phyloP scores from a whole-genome alignment of 306 rosid species.

The Corylus heterophylla region DNA sequence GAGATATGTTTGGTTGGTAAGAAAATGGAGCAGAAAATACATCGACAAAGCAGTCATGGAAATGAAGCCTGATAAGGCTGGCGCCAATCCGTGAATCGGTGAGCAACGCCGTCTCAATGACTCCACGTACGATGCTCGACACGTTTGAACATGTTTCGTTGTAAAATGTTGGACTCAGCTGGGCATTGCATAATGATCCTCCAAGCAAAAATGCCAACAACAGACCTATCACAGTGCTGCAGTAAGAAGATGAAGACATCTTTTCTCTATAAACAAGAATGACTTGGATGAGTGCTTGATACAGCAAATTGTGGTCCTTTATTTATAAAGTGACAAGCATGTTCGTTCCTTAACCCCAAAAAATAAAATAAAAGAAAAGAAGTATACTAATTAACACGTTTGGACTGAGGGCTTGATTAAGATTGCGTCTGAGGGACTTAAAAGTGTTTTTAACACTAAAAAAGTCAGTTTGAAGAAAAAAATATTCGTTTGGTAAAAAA shows the following conservation, averaged over 20 bases:
- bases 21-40: slow-evolving; percentile 4
- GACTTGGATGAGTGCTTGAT: background rate
- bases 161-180: slow-evolving; percentile 33
- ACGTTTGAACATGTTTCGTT: slow-evolving; percentile 24
- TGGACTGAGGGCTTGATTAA: too few relatives aligned
- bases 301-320: background rate
- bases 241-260: background rate
- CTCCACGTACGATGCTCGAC: background rate
- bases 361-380: too few relatives aligned
- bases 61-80: slow-evolving; percentile 53
- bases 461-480: too few relatives aligned
- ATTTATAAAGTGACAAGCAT: background rate
- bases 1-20: background rate
- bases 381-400: too few relatives aligned
- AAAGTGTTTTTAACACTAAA: too few relatives aligned
- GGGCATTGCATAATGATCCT: slow-evolving; percentile 23
- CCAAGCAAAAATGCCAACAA: slow-evolving; percentile 28
- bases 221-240: background rate
- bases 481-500: too few relatives aligned
- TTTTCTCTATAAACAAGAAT: background rate
- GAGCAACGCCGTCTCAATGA: slow-evolving; percentile 17
- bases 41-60: slow-evolving; percentile 65
- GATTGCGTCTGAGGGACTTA: too few relatives aligned
- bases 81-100: slow-evolving; percentile 43
- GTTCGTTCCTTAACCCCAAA: too few relatives aligned